Base-by-base conservation (phyloP, 2,329 filamentous ascomycete species). In the Gremmenia infestans region DNA sequence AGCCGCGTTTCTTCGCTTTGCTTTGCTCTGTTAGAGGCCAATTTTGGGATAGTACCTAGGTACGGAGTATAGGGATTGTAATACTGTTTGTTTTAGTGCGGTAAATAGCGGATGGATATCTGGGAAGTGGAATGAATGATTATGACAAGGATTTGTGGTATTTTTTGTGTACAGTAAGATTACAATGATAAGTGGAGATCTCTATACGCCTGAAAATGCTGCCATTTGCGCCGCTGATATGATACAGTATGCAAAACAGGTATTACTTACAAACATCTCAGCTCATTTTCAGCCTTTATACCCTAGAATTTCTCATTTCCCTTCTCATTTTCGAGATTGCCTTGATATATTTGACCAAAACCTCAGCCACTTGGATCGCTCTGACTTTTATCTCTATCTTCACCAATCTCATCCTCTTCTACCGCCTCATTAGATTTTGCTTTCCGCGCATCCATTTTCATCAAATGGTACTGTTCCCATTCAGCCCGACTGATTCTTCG, bases 401-500 rank as follows among this genome's bases (percentile, higher is more conserved):
- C 6, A 4, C 14, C 48, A 3, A 9, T 15, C 4, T 40, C 37
- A 11, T 23, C 15, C 40, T 28, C 14, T 19, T 43, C 42, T 3
- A 15, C 23, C 22, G 23, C 25, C 14, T 19, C n/a, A 37, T 23
- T 5, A 17, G 14, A n/a, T 5, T 9, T 35, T 12, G 15, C 22
- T 15, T 6, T 28, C 22, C 23, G 46, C 11, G 35, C 8, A 15
- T 19, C 37, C 15, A n/a, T 19, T 37, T 36, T 4, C 19, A 57
- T 25, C 23, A 67, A 51, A 55, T 64, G 60, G 57, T 70, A 70
- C 19, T 57, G 62, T 36, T 57, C 51, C 57, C 68, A 59, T 46
- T 70, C 63, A 2, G 81, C 80, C 56, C 82, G 73, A 0, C 80
- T 88, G 61, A 96, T 77, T 60, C 71, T 71, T 50, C 85, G 85